Evolutionary conservation across 2,329 filamentous ascomycete genomes (phyloP).

Genomic region (Dactylellina haptotyla): DNA sequence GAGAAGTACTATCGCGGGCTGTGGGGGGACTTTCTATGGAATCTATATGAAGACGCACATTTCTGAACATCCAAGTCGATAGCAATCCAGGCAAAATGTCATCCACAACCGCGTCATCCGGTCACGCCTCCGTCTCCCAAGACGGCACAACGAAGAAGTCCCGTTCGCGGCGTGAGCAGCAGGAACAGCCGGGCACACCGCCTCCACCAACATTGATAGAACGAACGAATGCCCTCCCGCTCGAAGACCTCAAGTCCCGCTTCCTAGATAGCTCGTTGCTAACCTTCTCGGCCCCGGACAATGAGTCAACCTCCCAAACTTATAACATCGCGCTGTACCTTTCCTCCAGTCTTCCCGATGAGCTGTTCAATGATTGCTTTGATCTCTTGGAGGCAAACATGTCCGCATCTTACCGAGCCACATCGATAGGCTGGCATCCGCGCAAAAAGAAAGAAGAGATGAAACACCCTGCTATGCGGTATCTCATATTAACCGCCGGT

Average conservation of each 20-base stretch:
- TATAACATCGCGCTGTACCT: slow-evolving; percentile 55
- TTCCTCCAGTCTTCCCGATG: slow-evolving; percentile 49
- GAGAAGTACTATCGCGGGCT: background rate
- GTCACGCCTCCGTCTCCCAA: slow-evolving; percentile 30
- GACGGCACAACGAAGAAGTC: slow-evolving; percentile 43
- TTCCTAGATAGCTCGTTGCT: slow-evolving; percentile 42
- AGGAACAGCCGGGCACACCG: background rate
- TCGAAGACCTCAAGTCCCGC: slow-evolving; percentile 41
- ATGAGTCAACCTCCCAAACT: slow-evolving; percentile 5
- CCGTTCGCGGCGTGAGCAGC: background rate
- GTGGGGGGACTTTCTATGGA: too few species aligned
- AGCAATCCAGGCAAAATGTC: too few species aligned
- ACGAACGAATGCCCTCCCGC: slow-evolving; percentile 34
- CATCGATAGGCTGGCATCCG: slow-evolving; percentile 55
- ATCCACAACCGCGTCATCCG: slow-evolving; percentile 1
- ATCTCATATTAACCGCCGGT: slow-evolving; percentile 63
- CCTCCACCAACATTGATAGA: slow-evolving; percentile 37
- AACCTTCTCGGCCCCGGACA: slow-evolving; percentile 3
- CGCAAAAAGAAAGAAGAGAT: slow-evolving; percentile 56
- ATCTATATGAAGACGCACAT: too few species aligned
- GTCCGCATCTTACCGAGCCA: slow-evolving; percentile 54
- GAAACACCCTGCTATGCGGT: slow-evolving; percentile 57
- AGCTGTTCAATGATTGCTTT: slow-evolving; percentile 54
- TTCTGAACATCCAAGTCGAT: too few species aligned
- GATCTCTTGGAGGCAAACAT: slow-evolving; percentile 56